Evolutionary conservation across 306 rosid species (phyloP).

Genomic region (Fagus sylvatica): DNA sequence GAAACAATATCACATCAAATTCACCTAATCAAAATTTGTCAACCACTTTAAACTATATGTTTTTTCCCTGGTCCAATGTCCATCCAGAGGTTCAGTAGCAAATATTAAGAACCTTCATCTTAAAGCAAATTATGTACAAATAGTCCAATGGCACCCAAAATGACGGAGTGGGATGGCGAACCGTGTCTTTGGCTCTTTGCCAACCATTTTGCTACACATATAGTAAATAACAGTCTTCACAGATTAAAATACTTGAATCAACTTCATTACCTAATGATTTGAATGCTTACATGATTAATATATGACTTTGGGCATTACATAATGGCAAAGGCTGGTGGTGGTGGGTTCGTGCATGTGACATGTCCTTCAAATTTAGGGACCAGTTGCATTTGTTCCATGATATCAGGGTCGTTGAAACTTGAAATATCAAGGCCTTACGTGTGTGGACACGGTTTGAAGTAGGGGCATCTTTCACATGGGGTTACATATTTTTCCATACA

Average conservation of each 20-base stretch:
- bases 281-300: too few relatives aligned
- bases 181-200: not conserved
- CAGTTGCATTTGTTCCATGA: not conserved
- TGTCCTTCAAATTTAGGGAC: conserved; percentile 4
- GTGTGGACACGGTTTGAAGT: not conserved
- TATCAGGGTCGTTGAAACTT: conserved; percentile 4
- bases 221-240: not conserved
- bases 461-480: conserved; percentile 30
- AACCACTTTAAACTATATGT: too few relatives aligned
- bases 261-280: too few relatives aligned
- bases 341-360: conserved; percentile 29
- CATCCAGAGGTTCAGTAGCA: not conserved
- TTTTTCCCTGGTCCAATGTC: not conserved
- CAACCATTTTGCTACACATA: not conserved
- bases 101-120: not conserved
- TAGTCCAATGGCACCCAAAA: not conserved
- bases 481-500: not conserved
- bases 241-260: not conserved
- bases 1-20: too few relatives aligned
- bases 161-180: not conserved
- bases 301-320: not conserved
- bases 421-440: not conserved
- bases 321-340: conserved; percentile 1
- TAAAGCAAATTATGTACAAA: not conserved
- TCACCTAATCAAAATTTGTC: too few relatives aligned